These are phyloP conservation scores for Amanita thiersii DNA, from an alignment of 768 basidiomycete species.

Conservation along the genomic window DNA sequence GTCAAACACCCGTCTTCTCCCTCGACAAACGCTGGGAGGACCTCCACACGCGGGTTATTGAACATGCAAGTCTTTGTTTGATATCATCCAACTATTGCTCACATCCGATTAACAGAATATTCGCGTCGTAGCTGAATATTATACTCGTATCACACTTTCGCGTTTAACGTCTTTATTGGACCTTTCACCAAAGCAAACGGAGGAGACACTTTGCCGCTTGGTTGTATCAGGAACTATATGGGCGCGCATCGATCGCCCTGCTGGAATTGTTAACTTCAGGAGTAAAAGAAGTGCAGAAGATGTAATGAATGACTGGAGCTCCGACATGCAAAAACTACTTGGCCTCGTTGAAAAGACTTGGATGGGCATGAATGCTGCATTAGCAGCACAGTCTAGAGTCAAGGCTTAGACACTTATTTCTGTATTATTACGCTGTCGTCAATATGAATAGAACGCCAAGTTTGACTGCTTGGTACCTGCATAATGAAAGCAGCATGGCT, in stretches of 20 bases:
- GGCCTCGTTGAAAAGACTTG: slow-evolving; percentile 96
- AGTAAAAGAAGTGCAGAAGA: slow-evolving; percentile 80
- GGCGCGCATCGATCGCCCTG: slow-evolving; percentile 89
- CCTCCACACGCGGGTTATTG: slow-evolving; percentile 90
- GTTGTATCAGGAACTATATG: slow-evolving; percentile 90
- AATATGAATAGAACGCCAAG: background rate
- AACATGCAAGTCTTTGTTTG: slow-evolving; percentile 65
- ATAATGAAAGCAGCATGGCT: too few species aligned
- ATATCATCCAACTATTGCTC: background rate
- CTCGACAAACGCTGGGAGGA: slow-evolving; percentile 86
- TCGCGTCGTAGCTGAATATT: slow-evolving; percentile 90
- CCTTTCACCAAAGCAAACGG: slow-evolving; percentile 72
- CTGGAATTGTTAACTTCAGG: slow-evolving; percentile 84
- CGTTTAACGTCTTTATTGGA: slow-evolving; percentile 86
- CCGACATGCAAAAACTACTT: slow-evolving; percentile 89
- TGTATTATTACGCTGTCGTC: slow-evolving; percentile 14
- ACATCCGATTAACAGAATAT: slow-evolving; percentile 59
- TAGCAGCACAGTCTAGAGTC: slow-evolving; percentile 69
- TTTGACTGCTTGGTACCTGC: too few species aligned
- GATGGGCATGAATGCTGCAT: slow-evolving; percentile 91
- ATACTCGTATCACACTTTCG: slow-evolving; percentile 81
- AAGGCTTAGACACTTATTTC: slow-evolving; percentile 23
- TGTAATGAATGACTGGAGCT: slow-evolving; percentile 97
- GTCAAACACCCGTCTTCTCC: slow-evolving; percentile 74
- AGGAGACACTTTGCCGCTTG: slow-evolving; percentile 80